These are phyloP conservation scores for Phytophthora meadii DNA, from an alignment of 352 stramenopile genomes.

Conservation along the genomic window DNA sequence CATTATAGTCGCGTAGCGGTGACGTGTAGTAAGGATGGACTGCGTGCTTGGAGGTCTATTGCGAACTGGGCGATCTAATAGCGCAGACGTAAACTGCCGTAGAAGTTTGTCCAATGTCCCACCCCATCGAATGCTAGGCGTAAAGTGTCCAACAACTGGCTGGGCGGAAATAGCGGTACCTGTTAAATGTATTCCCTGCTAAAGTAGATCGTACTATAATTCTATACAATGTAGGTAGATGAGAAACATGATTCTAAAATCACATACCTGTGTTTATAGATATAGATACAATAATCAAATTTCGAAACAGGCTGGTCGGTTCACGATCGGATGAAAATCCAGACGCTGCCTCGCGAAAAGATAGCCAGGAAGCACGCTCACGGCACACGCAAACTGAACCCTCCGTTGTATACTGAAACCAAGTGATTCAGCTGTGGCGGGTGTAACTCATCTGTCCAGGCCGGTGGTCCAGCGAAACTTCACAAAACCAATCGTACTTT, in stretches of 20 bases:
- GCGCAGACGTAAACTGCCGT: conserved; percentile 19
- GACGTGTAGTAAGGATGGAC: not conserved
- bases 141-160: conserved; percentile 36
- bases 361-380: conserved; percentile 19
- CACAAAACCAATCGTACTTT: conserved; percentile 15
- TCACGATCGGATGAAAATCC: conserved; percentile 38
- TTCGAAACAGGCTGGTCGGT: not conserved
- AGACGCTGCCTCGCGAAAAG: conserved; percentile 17
- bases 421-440: not conserved
- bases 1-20: conserved; percentile 39
- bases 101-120: conserved; percentile 28
- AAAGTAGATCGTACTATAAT: too few relatives aligned
- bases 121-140: conserved; percentile 15
- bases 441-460: conserved; percentile 13
- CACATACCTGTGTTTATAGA: not conserved
- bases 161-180: conserved; percentile 21
- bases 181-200: too few relatives aligned
- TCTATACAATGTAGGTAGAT: too few relatives aligned
- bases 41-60: conserved; percentile 24
- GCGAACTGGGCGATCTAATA: conserved; percentile 24
- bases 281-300: not conserved
- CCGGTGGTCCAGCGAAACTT: conserved; percentile 3
- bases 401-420: conserved; percentile 9
- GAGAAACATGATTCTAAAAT: not conserved
- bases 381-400: conserved; percentile 24